Percentiles rank a stretch among this genome's conserved stretches.
phyloP scores from a whole-genome alignment of 345 rosid species.

The Linum tenue region DNA sequence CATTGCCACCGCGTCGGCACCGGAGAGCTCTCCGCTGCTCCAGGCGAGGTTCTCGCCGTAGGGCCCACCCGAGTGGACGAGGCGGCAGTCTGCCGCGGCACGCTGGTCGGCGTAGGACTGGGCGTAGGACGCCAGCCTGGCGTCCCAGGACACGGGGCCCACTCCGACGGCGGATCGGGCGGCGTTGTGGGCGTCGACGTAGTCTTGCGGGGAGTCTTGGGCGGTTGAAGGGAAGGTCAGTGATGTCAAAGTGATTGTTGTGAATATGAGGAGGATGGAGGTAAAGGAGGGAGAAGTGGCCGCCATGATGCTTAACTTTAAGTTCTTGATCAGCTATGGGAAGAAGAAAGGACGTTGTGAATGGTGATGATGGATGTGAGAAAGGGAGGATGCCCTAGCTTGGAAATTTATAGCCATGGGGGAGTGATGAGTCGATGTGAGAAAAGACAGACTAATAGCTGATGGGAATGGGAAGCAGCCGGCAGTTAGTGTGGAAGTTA shows the following conservation, averaged over 20 bases:
- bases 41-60: slow-evolving; percentile 19
- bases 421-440: no score
- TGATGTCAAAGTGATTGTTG: not conserved
- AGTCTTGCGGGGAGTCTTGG: slow-evolving; percentile 16
- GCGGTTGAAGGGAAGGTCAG: slow-evolving; percentile 5
- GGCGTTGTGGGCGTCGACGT: slow-evolving; percentile 14
- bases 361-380: no score
- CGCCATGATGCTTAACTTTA: no score
- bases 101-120: slow-evolving; percentile 7
- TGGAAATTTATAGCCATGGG: no score
- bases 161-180: slow-evolving; percentile 13
- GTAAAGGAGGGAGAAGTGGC: no score
- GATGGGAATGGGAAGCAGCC: no score
- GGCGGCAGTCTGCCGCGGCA: not conserved
- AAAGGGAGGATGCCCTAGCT: no score
- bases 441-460: no score
- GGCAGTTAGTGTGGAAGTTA: no score
- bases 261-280: not conserved
- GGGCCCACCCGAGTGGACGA: slow-evolving; percentile 13
- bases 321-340: no score
- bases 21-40: slow-evolving; percentile 7
- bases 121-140: slow-evolving; percentile 14
- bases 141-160: slow-evolving; percentile 9
- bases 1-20: slow-evolving; percentile 10
- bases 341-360: no score